Base-by-base conservation (phyloP, 768 basidiomycete genomes). In the Leccinum aurantiacum region DNA sequence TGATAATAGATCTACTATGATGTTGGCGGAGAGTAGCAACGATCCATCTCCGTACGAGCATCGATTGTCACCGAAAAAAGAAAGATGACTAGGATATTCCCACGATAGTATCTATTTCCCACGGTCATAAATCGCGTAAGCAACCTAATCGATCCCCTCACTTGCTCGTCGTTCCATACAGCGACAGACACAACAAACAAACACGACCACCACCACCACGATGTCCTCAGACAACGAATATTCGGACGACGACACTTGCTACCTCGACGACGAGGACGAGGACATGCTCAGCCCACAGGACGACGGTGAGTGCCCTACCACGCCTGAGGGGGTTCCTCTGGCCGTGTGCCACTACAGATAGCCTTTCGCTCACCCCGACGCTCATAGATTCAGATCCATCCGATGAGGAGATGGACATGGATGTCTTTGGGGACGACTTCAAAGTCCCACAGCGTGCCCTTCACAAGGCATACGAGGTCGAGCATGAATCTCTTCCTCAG, bases 391-490 rank as follows among this genome's bases (percentile, higher is more conserved):
- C 79, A 38, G 77, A 78, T 25, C 73, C 76, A 4, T 76, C 71
- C 15, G 85, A 84, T 19, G 84, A 86, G 57, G 90, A 89, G 33
- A 83, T 89, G 76, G 89, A 88, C 61, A 82, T 88, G 78, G 89
- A 88, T 63, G 78, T 77, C 51, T 82, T 80, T 65, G 80, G 80
- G 29, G 84, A 88, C 57, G 87, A 89, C 70, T 86, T 87, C 73
- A 85, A 79, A 62, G 75, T 88, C 51, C 67, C 76, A 0, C 71
- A 78, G 4, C 87, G 85, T 70, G 79, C 77, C 48, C 82, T 81
- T 66, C 79, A 72, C 63, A 90, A 91, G 76, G 74, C 85, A 2
- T 97, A 93, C 70, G 93, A 97, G 67, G 84, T 97, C 47, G 87
- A 92, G n/a, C 90, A 87, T 71, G 85, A 90, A 59, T 82, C 88